These are phyloP conservation scores for Nepenthes mirabilis DNA, from an alignment of 148 eudicot species.

Conservation along the genomic window DNA sequence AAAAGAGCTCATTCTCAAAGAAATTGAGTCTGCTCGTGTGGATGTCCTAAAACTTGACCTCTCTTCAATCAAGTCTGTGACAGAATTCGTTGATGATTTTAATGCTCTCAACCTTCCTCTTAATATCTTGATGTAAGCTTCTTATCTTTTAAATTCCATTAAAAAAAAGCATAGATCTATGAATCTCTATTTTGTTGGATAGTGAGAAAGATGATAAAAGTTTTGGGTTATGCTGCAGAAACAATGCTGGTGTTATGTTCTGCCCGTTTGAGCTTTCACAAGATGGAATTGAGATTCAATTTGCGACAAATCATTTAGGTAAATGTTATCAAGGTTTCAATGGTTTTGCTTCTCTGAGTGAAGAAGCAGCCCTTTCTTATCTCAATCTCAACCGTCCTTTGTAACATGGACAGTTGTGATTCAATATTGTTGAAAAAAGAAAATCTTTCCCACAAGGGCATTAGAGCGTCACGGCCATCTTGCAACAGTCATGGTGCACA, in stretches of 20 bases:
- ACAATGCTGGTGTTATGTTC: conserved; percentile 91
- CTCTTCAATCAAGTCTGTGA: conserved; percentile 40
- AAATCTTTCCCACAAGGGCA: no score
- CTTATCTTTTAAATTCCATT: background rate
- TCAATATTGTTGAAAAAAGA: no score
- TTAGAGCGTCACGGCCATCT: no score
- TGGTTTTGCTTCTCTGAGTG: no score
- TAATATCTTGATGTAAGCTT: conserved; percentile 62
- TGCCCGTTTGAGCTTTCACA: conserved; percentile 68
- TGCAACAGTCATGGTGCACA: no score
- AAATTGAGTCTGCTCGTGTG: conserved; percentile 31
- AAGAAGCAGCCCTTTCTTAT: no score
- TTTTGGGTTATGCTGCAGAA: conserved; percentile 29
- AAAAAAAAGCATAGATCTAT: background rate
- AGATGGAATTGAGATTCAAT: conserved; percentile 82
- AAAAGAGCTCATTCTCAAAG: conserved; percentile 38
- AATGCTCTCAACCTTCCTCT: conserved; percentile 52
- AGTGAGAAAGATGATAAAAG: background rate
- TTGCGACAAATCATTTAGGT: conserved; percentile 88
- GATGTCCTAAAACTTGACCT: conserved; percentile 58
- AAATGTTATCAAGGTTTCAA: background rate
- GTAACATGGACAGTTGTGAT: no score
- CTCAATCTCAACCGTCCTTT: no score
- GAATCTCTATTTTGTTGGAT: background rate
- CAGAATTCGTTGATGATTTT: conserved; percentile 40